Base-by-base conservation (phyloP, 2,329 filamentous ascomycete genomes). In the Aspergillus sp. region DNA sequence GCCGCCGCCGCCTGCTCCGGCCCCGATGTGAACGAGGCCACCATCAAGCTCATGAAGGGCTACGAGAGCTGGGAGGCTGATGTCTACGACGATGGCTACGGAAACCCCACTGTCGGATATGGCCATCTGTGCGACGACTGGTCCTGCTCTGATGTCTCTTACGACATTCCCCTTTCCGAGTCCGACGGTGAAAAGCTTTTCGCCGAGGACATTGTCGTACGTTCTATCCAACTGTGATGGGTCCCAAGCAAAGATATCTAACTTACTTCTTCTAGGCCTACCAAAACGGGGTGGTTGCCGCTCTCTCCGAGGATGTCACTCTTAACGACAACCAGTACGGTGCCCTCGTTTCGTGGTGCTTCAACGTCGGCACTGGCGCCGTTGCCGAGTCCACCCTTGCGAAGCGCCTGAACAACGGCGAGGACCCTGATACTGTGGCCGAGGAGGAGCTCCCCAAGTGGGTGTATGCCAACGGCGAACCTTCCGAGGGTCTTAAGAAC, bases 321-420 rank as follows among this genome's bases (percentile, higher is more conserved):
- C 65, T 80, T 32, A 79, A 80, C 58, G 72, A 67, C 30, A 81
- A 82, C 66, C 75, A 81, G 60, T 82, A 78, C 59, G 79, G 76
- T 40, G 79, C 79, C 1, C 73, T 81, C 2, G 74, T 80, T 35
- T 77, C 72, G 42, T 81, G 77, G 76, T 68, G 75, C 14, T 81
- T 75, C 72, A 82, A 81, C 60, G 68, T 77, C 41, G 79, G 79
- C 22, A 76, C 72, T 52, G 76, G 72, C 3, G 70, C 69, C 44
- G 67, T 73, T 3, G 51, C 54, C n/a, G 61, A 59, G 0, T 79
- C 77, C 3, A 71, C 67, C 0, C 66, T 80, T 20, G 62, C 79
- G 53, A 62, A 60, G 45, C 67, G 74, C 9, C 68, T 79, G 51
- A 80, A 79, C 65, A 63, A 59, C 0, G 74, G 75, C n/a, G 71